phyloP scores from a whole-genome alignment of 306 rosid genomes.

The Cucurbita maxima region DNA sequence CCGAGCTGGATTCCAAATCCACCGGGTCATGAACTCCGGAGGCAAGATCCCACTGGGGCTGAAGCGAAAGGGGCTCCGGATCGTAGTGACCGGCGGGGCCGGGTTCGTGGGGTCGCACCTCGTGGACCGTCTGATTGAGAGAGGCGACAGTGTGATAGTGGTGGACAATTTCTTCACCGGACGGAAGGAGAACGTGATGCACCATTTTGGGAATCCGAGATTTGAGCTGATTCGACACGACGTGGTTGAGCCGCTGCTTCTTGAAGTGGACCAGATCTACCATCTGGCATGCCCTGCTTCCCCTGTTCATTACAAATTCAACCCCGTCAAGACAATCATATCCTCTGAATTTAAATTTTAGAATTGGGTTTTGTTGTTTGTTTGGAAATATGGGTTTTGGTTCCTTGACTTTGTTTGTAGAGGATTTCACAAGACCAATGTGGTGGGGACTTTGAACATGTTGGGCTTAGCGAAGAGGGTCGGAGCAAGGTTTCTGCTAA shows the following conservation, averaged over 20 bases:
- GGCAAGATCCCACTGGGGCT: conserved; percentile 78
- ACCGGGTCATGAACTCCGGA: conserved; percentile 25
- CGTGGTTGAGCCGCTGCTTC: conserved; percentile 82
- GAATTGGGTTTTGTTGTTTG: not conserved
- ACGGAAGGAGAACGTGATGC: conserved; percentile 80
- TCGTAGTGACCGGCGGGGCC: conserved; percentile 92
- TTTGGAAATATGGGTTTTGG: not conserved
- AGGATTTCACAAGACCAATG: conserved; percentile 67
- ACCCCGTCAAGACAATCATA: conserved; percentile 95
- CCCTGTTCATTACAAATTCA: conserved; percentile 92
- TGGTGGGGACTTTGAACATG: conserved; percentile 96
- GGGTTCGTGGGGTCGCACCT: conserved; percentile 92
- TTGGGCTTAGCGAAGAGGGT: conserved; percentile 79
- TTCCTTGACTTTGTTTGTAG: conserved; percentile 23
- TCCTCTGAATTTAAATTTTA: conserved; percentile 21
- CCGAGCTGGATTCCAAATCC: conserved; percentile 5
- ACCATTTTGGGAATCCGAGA: conserved; percentile 78
- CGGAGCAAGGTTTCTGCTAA: conserved; percentile 77
- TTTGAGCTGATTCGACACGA: conserved; percentile 91
- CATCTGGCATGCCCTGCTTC: conserved; percentile 97
- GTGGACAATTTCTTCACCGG: conserved; percentile 95
- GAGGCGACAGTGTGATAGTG: conserved; percentile 88
- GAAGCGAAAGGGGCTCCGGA: conserved; percentile 67
- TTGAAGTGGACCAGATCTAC: conserved; percentile 97
- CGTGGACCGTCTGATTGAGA: conserved; percentile 75